Evolutionary conservation across 176 grass and related monocot species (phyloP).

Genomic region (Luzula sylvatica): DNA sequence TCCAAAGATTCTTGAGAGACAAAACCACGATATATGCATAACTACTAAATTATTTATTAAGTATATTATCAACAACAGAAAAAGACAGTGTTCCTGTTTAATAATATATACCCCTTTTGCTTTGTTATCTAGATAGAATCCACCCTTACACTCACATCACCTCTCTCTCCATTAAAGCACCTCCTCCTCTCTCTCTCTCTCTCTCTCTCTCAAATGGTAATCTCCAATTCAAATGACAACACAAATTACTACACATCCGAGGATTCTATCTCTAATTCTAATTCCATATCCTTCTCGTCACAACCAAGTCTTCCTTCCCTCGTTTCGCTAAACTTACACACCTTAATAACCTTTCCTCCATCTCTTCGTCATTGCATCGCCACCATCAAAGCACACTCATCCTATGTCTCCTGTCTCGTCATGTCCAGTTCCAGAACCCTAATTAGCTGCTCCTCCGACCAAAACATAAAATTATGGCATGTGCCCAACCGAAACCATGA

Average conservation of each 20-base stretch:
- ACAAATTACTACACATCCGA: background rate
- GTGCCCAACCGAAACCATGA: constrained; percentile 4
- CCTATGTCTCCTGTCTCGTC: constrained; percentile 51
- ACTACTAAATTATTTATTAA: background rate
- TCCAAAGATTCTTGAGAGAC: too few relatives aligned
- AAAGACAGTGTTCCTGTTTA: background rate
- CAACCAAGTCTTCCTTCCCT: constrained; percentile 14
- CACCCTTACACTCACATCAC: too few relatives aligned
- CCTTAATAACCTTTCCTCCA: background rate
- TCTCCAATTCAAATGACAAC: background rate
- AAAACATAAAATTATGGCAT: constrained; percentile 35
- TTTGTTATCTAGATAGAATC: too few relatives aligned
- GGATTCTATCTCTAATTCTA: background rate
- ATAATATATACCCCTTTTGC: background rate
- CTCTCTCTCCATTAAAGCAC: background rate
- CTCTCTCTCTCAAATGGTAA: constrained; percentile 4
- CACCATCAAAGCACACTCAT: constrained; percentile 45
- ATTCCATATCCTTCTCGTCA: constrained; percentile 22
- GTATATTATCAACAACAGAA: background rate
- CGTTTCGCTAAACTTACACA: constrained; percentile 5
- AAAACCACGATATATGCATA: too few relatives aligned
- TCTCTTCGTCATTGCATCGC: constrained; percentile 25
- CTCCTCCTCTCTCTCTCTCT: background rate
- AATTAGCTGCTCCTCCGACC: constrained; percentile 40
- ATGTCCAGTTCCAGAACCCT: constrained; percentile 20